phyloP scores from a whole-genome alignment of 164 flowering plant genomes.

The Vitis vinifera region ASM3070453v1 NC_081818.1:30428001-30428500 shows the following conservation, averaged over 20 bases:
- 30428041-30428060: constrained; percentile 96
- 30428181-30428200: constrained; percentile 95
- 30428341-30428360: constrained; percentile 82
- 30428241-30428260: constrained; percentile 75
- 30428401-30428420: constrained; percentile 12
- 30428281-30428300: constrained; percentile 63
- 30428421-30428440: background rate
- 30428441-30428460: constrained; percentile 47
- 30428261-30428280: constrained; percentile 47
- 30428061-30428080: constrained; percentile 84
- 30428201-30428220: constrained; percentile 83
- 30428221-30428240: constrained; percentile 74
- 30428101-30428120: constrained; percentile 11
- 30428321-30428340: constrained; percentile 58
- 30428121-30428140: background rate
- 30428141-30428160: background rate
- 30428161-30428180: constrained; percentile 72
- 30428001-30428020: background rate
- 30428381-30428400: constrained; percentile 40
- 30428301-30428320: constrained; percentile 72
- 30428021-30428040: constrained; percentile 24
- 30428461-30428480: constrained; percentile 72
- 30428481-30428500: constrained; percentile 75
- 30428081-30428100: constrained; percentile 83
- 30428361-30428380: constrained; percentile 95